These are phyloP conservation scores for Colletotrichum shisoi DNA, from an alignment of 2,329 filamentous ascomycete genomes.

Conservation along the genomic window DNA sequence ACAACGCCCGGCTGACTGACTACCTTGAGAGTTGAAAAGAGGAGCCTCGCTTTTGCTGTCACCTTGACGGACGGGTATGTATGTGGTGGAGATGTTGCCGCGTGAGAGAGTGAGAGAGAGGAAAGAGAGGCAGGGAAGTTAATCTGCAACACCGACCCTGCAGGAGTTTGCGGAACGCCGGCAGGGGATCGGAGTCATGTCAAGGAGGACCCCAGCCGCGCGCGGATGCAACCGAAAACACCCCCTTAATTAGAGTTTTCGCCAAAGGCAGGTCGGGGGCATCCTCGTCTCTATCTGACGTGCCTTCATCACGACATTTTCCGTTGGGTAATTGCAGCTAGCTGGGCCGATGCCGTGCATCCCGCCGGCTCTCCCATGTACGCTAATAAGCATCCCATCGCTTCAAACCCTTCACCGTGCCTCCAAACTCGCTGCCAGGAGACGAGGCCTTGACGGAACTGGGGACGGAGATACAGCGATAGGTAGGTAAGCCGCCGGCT, in stretches of 20 bases:
- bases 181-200: conserved; percentile 3
- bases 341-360: neutral
- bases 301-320: neutral
- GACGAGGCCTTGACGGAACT: neutral
- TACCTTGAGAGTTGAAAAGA: neutral
- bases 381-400: neutral
- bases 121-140: conserved; percentile 7
- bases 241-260: conserved; percentile 27
- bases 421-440: neutral
- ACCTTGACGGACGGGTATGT: neutral
- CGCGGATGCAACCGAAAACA: conserved; percentile 21
- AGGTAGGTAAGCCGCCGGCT: too few species aligned
- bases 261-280: neutral
- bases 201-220: conserved; percentile 16
- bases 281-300: conserved; percentile 1
- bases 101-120: too few species aligned
- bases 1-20: neutral
- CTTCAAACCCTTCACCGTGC: neutral
- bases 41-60: neutral
- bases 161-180: neutral
- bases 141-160: conserved; percentile 22
- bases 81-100: neutral
- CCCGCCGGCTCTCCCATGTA: too few species aligned
- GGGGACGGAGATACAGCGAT: too few species aligned
- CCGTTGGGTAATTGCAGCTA: neutral